Evolutionary conservation across 768 basidiomycete species (phyloP).

Genomic region (Pisolithus marmoratus): DNA sequence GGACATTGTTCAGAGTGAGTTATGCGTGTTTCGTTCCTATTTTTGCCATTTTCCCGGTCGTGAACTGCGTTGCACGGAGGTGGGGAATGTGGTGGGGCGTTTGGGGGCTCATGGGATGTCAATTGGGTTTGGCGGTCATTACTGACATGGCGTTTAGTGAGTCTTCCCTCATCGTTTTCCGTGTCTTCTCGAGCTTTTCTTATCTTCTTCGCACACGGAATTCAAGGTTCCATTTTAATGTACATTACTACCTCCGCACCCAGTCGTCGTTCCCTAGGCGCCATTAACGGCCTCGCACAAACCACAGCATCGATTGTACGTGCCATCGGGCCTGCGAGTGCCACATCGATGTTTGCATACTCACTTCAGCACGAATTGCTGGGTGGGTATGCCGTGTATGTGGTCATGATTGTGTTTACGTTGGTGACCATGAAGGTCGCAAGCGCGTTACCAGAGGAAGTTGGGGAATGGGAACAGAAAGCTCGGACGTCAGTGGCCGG

Average conservation of each 20-base stretch:
- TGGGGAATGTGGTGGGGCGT: neutral
- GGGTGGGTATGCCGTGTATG: constrained; percentile 23
- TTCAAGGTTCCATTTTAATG: constrained; percentile 62
- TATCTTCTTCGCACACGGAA: neutral
- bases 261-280: constrained; percentile 61
- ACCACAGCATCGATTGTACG: constrained; percentile 24
- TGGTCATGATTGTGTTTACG: constrained; percentile 4
- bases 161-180: neutral
- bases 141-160: neutral
- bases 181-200: neutral
- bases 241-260: constrained; percentile 62
- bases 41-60: constrained; percentile 19
- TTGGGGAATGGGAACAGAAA: neutral
- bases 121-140: neutral
- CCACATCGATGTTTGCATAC: constrained; percentile 23
- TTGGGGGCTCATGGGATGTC: neutral
- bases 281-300: constrained; percentile 56
- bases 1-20: constrained; percentile 12
- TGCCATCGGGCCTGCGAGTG: constrained; percentile 21
- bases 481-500: neutral
- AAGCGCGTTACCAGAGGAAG: neutral
- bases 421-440: constrained; percentile 1
- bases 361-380: constrained; percentile 19
- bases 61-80: constrained; percentile 16
- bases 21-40: constrained; percentile 10